Evolutionary conservation across 352 stramenopile genomes (phyloP).

Genomic region (Phytophthora pini): DNA sequence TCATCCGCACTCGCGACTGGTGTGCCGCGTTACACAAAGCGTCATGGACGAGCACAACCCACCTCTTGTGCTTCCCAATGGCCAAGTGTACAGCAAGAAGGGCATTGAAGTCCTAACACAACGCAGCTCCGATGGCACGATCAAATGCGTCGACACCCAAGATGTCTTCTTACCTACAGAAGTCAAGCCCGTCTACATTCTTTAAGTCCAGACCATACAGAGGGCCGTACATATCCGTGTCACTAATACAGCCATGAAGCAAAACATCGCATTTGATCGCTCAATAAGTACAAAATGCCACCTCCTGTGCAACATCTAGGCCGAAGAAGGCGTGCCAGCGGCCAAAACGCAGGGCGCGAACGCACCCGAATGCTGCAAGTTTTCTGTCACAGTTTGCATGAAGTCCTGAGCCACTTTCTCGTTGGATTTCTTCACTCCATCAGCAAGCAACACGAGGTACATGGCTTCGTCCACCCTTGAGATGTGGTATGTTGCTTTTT

Average conservation of each 20-base stretch:
- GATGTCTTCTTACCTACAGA: conserved; percentile 65
- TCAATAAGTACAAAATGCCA: conserved; percentile 32
- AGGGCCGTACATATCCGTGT: conserved; percentile 19
- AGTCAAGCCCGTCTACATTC: conserved; percentile 83
- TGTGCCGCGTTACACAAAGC: conserved; percentile 79
- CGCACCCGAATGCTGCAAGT: conserved; percentile 75
- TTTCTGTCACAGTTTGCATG: conserved; percentile 80
- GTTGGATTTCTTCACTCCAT: conserved; percentile 70
- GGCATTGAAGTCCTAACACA: conserved; percentile 69
- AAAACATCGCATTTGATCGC: conserved; percentile 21
- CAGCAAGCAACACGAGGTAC: conserved; percentile 74
- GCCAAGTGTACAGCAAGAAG: conserved; percentile 83
- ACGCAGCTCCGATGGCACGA: conserved; percentile 51
- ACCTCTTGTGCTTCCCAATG: conserved; percentile 81
- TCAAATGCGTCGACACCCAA: conserved; percentile 79
- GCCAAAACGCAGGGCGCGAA: conserved; percentile 48
- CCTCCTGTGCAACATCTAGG: conserved; percentile 14
- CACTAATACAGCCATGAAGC: conserved; percentile 7
- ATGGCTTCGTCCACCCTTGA: conserved; percentile 74
- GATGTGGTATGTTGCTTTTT: conserved; percentile 81
- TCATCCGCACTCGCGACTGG: conserved; percentile 83
- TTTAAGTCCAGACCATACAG: conserved; percentile 40
- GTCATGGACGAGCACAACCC: conserved; percentile 91
- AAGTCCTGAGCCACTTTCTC: conserved; percentile 85
- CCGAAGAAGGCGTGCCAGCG: conserved; percentile 5